phyloP scores from a whole-genome alignment of 257 asterid species.

The Capsicum baccatum region DNA sequence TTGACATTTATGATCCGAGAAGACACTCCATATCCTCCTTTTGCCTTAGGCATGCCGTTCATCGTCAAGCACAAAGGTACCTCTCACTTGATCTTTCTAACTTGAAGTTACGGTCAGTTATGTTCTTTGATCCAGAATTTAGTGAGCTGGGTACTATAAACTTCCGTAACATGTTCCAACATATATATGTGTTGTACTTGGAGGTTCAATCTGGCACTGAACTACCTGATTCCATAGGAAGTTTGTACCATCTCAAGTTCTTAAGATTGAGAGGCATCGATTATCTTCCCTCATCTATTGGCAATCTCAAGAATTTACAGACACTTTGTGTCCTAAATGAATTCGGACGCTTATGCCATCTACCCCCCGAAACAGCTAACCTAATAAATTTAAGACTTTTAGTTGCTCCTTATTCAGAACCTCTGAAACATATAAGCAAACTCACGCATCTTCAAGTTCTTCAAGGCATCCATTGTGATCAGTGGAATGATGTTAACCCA shows the following conservation, averaged over 20 bases:
- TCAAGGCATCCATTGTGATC: neutral
- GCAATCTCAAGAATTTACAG: conserved; percentile 25
- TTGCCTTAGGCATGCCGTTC: neutral
- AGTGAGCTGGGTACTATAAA: neutral
- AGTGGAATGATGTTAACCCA: conserved; percentile 17
- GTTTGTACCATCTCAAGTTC: conserved; percentile 26
- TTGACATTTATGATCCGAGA: neutral
- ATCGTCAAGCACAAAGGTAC: neutral
- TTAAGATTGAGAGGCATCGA: neutral
- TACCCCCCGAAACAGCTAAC: neutral
- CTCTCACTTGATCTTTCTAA: neutral
- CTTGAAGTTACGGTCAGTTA: neutral
- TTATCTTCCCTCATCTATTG: conserved; percentile 25
- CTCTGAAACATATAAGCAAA: neutral
- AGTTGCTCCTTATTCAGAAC: neutral
- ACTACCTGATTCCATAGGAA: neutral
- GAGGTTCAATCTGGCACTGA: neutral
- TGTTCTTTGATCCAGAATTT: neutral
- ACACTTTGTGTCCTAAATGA: neutral
- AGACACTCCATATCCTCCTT: neutral
- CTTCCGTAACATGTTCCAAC: neutral
- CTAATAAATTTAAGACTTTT: conserved; percentile 10
- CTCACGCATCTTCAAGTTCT: conserved; percentile 19
- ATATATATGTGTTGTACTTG: neutral
- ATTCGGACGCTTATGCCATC: too few species aligned